Evolutionary conservation across 805 yeast genomes (phyloP).

Genomic region (Metschnikowia picachoensis): DNA sequence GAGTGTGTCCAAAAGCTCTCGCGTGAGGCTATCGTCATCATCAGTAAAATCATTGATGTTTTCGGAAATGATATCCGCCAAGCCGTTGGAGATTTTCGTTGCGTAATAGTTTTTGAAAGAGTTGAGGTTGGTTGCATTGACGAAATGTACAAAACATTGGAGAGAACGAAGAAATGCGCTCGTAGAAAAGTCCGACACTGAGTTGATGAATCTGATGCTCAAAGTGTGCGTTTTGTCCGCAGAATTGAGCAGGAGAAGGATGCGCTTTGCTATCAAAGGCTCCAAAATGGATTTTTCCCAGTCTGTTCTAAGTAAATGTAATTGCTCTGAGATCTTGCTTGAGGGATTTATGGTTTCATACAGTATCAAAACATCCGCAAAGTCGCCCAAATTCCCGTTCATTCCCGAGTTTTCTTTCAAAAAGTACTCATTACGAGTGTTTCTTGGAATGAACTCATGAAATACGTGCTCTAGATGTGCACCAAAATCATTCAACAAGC

Average conservation of each 20-base stretch:
- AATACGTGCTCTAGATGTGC: slow-evolving; percentile 5
- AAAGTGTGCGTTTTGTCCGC: slow-evolving; percentile 1
- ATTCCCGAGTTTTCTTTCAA: not conserved
- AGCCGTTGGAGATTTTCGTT: slow-evolving; percentile 26
- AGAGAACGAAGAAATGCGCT: slow-evolving; percentile 22
- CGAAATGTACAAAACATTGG: slow-evolving; percentile 26
- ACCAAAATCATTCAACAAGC: not conserved
- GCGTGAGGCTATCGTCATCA: slow-evolving; percentile 17
- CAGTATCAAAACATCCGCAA: slow-evolving; percentile 3
- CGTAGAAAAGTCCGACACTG: slow-evolving; percentile 1
- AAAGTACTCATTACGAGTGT: not conserved
- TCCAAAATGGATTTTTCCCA: slow-evolving; percentile 16
- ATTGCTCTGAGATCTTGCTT: slow-evolving; percentile 5
- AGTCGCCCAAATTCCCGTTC: slow-evolving; percentile 1
- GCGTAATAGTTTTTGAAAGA: slow-evolving; percentile 24
- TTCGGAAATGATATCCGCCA: slow-evolving; percentile 29
- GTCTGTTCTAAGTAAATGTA: slow-evolving; percentile 1
- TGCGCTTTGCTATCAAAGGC: slow-evolving; percentile 10
- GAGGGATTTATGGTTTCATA: slow-evolving; percentile 11
- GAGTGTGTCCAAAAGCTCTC: slow-evolving; percentile 18
- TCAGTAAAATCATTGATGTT: slow-evolving; percentile 23
- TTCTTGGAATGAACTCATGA: slow-evolving; percentile 6
- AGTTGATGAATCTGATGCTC: not conserved
- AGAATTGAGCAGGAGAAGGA: slow-evolving; percentile 3
- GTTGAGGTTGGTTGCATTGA: slow-evolving; percentile 23